Evolutionary conservation across 2,329 filamentous ascomycete genomes (phyloP), one percentile per base, ranked within the genome.

Genomic region (Taxawa tesnikishii): DNA sequence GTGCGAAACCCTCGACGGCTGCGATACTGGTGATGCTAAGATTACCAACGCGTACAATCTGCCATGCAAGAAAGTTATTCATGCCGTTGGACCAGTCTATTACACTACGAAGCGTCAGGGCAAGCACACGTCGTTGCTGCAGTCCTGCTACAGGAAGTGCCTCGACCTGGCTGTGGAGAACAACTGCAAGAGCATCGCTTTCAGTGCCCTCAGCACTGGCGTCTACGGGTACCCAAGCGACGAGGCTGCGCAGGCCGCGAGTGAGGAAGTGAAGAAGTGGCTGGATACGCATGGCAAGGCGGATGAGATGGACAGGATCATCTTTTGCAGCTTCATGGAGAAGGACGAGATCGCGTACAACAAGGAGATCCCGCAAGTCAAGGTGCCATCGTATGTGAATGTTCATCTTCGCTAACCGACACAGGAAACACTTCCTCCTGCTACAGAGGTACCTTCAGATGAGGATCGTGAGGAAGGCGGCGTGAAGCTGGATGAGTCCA

Each of bases 11-110:
- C 65, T 94, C 2, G 51, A 66, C 29, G 82, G 84, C 31, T 94
- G 87, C 54, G 54, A 63, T 10, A 88, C 83, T 0, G 88, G 90
- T 31, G 64, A 70, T 15, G 82, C 85, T 15, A 88, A 88, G 53
- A 84, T 94, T 48, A 94, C 90, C 0, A 54, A 61, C 21, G 88
- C 75, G 6, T 85, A 90, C 55, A 48, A 73, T 0, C 63, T 96
- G 15, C 85, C 85, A 0, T 79, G 76, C 47, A 68, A 71, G 36
- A 76, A 81, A 42, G 71, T 96, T 43, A 92, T 96, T 34, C 90
- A 96, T 55, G 75, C 90, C 12, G 88, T 94, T 3, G 90, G 90
- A 0, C 90, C 90, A 0, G 58, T 92, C 17, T 94, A 87, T 55
- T 43, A 60, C 32, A 43, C 45, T 1, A 47, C 53, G 3, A 50